These are phyloP conservation scores for Pseudoscleropodium purum DNA, from an alignment of 225 moss, liverwort and hornwort species.

Conservation along the genomic window DNA sequence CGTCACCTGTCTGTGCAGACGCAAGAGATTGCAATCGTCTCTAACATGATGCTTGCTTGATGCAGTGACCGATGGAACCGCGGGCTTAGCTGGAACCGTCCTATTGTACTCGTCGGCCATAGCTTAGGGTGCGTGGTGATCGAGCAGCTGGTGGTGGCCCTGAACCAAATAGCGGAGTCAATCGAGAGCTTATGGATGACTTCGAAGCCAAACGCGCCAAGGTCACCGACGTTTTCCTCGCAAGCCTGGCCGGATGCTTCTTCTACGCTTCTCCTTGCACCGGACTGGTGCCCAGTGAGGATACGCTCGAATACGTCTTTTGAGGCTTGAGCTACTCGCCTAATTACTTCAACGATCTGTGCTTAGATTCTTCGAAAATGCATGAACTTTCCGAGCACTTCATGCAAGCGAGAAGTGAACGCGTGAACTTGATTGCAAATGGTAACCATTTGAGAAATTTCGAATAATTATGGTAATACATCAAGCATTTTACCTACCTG, in stretches of 20 bases:
- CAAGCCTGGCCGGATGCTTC: constrained; percentile 9
- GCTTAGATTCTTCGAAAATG: background rate
- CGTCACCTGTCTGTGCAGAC: too few species aligned
- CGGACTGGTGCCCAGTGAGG: constrained; percentile 2
- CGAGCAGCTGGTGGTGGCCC: constrained; percentile 19
- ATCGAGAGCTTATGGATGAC: background rate
- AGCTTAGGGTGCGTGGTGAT: constrained; percentile 27
- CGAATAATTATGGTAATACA: background rate
- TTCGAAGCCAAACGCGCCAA: background rate
- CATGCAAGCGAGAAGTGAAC: background rate
- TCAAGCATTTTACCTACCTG: background rate
- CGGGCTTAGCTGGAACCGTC: constrained; percentile 6
- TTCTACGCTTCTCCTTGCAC: constrained; percentile 5
- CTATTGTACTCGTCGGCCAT: constrained; percentile 23
- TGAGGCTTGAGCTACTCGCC: constrained; percentile 1
- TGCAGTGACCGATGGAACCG: background rate
- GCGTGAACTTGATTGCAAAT: background rate
- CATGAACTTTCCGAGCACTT: background rate
- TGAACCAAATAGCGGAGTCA: background rate
- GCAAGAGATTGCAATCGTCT: background rate
- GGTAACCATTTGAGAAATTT: background rate
- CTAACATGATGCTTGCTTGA: background rate
- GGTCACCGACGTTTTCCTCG: background rate
- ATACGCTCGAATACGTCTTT: background rate
- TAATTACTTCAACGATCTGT: background rate